phyloP scores from a whole-genome alignment of 495 filamentous ascomycete species.

The Neurospora tetrasperma region DNA sequence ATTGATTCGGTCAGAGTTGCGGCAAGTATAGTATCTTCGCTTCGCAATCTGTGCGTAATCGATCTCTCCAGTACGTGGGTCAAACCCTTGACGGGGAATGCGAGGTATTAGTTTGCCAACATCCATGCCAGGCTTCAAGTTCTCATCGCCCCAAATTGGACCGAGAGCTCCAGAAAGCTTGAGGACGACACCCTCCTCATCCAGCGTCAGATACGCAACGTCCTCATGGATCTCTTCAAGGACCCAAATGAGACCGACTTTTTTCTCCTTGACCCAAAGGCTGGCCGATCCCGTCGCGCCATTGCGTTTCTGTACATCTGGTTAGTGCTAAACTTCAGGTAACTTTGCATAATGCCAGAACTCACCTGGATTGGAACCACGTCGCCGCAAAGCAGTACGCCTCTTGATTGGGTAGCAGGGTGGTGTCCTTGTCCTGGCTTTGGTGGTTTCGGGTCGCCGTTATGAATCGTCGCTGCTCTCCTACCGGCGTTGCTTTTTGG shows the following conservation, averaged over 20 bases:
- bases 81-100: conserved; percentile 63
- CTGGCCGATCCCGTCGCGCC: conserved; percentile 84
- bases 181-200: conserved; percentile 60
- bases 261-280: conserved; percentile 97
- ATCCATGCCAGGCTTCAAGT: conserved; percentile 54
- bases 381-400: conserved; percentile 89
- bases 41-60: conserved; percentile 60
- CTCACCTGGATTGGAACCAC: conserved; percentile 70
- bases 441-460: conserved; percentile 52
- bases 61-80: conserved; percentile 51
- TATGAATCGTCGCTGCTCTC: conserved; percentile 65
- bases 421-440: conserved; percentile 46
- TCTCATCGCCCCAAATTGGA: conserved; percentile 70
- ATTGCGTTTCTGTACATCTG: conserved; percentile 66
- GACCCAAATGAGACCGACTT: conserved; percentile 90
- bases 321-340: conserved; percentile 1
- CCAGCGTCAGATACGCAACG: conserved; percentile 60
- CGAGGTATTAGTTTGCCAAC: conserved; percentile 68
- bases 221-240: conserved; percentile 96
- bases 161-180: conserved; percentile 57
- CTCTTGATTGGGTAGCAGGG: conserved; percentile 64
- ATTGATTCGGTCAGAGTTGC: conserved; percentile 58
- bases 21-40: conserved; percentile 70
- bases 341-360: not conserved
- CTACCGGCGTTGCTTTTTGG: conserved; percentile 30